Base-by-base conservation (phyloP, 2,329 filamentous ascomycete genomes). In the Cladosporium cucumerinum region DNA sequence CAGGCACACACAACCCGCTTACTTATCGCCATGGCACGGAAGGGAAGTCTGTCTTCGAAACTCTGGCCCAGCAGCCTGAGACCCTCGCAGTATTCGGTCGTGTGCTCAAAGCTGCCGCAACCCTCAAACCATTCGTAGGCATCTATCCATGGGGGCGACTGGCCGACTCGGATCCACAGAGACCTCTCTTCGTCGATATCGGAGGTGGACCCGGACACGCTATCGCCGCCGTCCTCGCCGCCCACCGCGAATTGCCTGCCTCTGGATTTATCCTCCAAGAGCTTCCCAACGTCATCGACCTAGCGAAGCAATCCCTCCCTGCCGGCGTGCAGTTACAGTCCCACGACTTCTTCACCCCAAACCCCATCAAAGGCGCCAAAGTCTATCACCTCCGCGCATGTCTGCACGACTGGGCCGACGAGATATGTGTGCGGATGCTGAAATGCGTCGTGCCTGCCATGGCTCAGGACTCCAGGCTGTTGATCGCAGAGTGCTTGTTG, bases 261-360 rank as follows among this genome's bases (percentile, higher is more conserved):
- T 54, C 51, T 14, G 70, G 70, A 1, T 61, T 75, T 5, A 62
- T 76, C 1, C 51, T 76, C 2, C 69, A 74, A 65, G 73, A 75
- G 61, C 68, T 71, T 3, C 61, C 67, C 5, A 49, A 61, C 2
- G 70, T 72, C 2, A 64, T 75, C 26, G 65, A 61, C 43, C 16
- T 21, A 6, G 58, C 58, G 14, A 25, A 39, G 7, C 18, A 52
- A n/a, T 23, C 6, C 30, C 46, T 61, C 11, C 58, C 58, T n/a
- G 7, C n/a, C 11, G 30, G 21, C n/a, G 58, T 61, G 2, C 58
- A 39, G 18, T 11, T 34, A 2, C 58, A 68, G 26, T 26, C 65
- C 2, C 68, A 73, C 61, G 69, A 73, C 55, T 73, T 73, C 67
- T 70, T 72, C 49, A 66, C 66, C 12, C 66, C 66, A n/a, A 70